phyloP scores from a whole-genome alignment of 179 eudicot species.

The Spinacia oleracea region DNA sequence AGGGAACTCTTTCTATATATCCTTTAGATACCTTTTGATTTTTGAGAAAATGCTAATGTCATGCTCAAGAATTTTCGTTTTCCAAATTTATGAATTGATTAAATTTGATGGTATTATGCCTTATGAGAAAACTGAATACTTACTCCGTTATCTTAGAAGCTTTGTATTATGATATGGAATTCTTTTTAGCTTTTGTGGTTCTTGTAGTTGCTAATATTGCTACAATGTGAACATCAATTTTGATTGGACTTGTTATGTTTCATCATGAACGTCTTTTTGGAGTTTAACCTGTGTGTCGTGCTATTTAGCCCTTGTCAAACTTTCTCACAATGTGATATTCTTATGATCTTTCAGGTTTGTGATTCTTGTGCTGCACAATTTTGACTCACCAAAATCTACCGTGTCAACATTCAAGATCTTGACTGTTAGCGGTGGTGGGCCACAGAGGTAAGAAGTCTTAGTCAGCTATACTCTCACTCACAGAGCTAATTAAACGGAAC shows the following conservation, averaged over 20 bases:
- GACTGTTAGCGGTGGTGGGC: slow-evolving; percentile 46
- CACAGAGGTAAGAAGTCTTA: slow-evolving; percentile 41
- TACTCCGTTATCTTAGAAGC: no score
- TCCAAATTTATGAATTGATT: no score
- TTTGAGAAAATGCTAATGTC: no score
- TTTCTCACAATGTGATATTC: background rate
- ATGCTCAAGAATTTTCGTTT: no score
- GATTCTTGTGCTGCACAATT: slow-evolving; percentile 24
- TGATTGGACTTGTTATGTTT: slow-evolving; percentile 6
- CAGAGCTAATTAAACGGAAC: slow-evolving; percentile 40
- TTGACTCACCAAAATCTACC: slow-evolving; percentile 95
- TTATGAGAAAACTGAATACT: background rate
- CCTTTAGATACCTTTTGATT: no score
- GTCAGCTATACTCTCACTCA: slow-evolving; percentile 32
- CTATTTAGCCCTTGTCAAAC: background rate
- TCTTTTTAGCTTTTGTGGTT: background rate
- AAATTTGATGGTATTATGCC: background rate
- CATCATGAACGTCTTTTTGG: slow-evolving; percentile 4
- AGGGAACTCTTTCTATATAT: no score
- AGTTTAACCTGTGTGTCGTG: background rate
- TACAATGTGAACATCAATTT: slow-evolving; percentile 3
- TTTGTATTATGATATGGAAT: no score
- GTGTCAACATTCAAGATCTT: slow-evolving; percentile 78
- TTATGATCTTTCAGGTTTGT: slow-evolving; percentile 41
- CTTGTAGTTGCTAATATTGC: slow-evolving; percentile 2